phyloP scores from a whole-genome alignment of 257 asterid species.

The Ehretia macrophylla region DNA sequence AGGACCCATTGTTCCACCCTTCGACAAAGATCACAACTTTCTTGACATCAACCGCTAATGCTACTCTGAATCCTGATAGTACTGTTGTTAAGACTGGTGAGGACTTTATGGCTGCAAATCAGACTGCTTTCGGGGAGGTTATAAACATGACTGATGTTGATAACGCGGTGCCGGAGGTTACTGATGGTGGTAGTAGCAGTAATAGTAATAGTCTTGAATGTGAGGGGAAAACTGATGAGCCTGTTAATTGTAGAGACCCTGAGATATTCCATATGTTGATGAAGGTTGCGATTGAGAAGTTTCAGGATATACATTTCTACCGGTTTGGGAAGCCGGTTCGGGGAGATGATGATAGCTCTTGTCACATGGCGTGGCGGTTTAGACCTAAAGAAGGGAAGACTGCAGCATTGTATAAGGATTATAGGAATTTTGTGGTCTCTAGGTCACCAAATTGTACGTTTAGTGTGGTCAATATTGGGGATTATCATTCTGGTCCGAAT shows the following conservation, averaged over 20 bases:
- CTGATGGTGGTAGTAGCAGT: background rate
- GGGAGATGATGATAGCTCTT: slow-evolving; percentile 55
- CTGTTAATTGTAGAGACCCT: slow-evolving; percentile 71
- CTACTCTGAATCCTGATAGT: slow-evolving; percentile 71
- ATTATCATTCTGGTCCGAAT: slow-evolving; percentile 81
- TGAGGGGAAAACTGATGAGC: slow-evolving; percentile 40
- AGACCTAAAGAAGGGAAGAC: slow-evolving; percentile 71
- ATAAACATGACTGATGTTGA: slow-evolving; percentile 85
- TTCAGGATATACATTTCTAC: slow-evolving; percentile 62
- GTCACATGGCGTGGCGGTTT: slow-evolving; percentile 96
- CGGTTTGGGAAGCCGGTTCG: slow-evolving; percentile 75
- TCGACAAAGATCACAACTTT: slow-evolving; percentile 71
- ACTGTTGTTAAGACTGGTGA: slow-evolving; percentile 87
- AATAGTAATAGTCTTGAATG: slow-evolving; percentile 23
- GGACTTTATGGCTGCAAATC: slow-evolving; percentile 74
- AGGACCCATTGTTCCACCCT: slow-evolving; percentile 71
- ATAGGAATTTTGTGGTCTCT: slow-evolving; percentile 50
- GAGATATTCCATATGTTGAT: slow-evolving; percentile 75
- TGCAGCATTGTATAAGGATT: slow-evolving; percentile 60
- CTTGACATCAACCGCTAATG: slow-evolving; percentile 69
- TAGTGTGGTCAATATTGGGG: slow-evolving; percentile 64
- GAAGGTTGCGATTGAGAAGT: slow-evolving; percentile 65
- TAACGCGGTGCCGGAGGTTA: slow-evolving; percentile 14
- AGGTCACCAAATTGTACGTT: slow-evolving; percentile 59
- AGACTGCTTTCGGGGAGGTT: slow-evolving; percentile 61